Evolutionary conservation across 2,329 filamentous ascomycete species (phyloP).

Genomic region (Dendrostoma leiphaemia): DNA sequence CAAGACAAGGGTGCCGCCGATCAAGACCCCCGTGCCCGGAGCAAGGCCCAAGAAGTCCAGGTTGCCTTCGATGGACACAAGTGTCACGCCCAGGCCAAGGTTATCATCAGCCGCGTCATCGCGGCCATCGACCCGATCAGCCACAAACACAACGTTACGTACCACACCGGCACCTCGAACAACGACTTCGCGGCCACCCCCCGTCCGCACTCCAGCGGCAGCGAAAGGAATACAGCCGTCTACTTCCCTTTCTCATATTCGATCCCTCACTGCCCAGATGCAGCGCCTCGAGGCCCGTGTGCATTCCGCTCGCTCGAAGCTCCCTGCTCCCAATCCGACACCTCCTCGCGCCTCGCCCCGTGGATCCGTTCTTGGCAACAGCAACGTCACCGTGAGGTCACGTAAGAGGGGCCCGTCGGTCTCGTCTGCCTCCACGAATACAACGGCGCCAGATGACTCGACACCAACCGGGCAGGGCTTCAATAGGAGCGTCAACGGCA

Average conservation of each 20-base stretch:
- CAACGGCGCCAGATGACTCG: conserved; percentile 45
- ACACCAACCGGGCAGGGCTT: conserved; percentile 43
- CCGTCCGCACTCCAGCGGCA: conserved; percentile 40
- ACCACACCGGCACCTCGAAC: conserved; percentile 38
- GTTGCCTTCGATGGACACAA: conserved; percentile 53
- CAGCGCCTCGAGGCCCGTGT: conserved; percentile 92
- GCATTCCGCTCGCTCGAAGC: conserved; percentile 84
- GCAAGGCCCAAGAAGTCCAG: conserved; percentile 44
- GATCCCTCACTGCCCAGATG: conserved; percentile 93
- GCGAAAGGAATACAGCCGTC: conserved; percentile 54
- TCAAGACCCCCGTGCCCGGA: conserved; percentile 38
- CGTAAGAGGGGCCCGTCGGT: conserved; percentile 63
- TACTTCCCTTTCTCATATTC: conserved; percentile 85
- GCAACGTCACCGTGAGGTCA: conserved; percentile 61
- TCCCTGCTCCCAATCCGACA: conserved; percentile 76
- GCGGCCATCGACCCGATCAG: conserved; percentile 34
- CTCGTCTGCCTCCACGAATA: conserved; percentile 42
- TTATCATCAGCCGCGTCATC: conserved; percentile 31
- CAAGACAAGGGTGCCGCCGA: conserved; percentile 33
- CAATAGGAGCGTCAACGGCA: conserved; percentile 29
- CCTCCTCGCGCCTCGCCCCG: conserved; percentile 81
- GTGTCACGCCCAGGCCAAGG: conserved; percentile 52
- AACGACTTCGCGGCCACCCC: conserved; percentile 46
- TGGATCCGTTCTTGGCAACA: conserved; percentile 37
- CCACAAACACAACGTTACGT: conserved; percentile 45